Conservation (phyloP, 352 stramenopile genomes). For the Globisporangium echinulatum region DNA sequence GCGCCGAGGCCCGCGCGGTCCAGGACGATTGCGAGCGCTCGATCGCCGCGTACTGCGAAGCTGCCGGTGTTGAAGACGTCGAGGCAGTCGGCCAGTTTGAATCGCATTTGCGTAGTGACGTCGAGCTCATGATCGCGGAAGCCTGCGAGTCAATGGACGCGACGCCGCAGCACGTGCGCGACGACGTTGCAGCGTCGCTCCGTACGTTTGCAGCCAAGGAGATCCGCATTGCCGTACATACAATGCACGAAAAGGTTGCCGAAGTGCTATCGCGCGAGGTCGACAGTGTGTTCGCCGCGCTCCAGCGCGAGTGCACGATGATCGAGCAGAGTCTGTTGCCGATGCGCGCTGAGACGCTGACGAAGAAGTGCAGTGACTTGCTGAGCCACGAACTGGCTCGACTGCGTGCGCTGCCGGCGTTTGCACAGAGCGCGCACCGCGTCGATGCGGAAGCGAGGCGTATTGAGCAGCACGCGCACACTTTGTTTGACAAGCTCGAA, state of each 20-base stretch:
- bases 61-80: slow-evolving; percentile 50
- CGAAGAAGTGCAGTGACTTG: slow-evolving; percentile 42
- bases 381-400: slow-evolving; percentile 38
- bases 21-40: slow-evolving; percentile 55
- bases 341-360: slow-evolving; percentile 46
- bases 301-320: slow-evolving; percentile 44
- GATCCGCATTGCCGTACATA: slow-evolving; percentile 58
- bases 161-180: slow-evolving; percentile 40
- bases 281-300: slow-evolving; percentile 41
- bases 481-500: slow-evolving; percentile 71
- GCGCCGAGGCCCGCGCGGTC: slow-evolving; percentile 56
- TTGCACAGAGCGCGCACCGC: slow-evolving; percentile 34
- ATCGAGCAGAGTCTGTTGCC: slow-evolving; percentile 58
- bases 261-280: slow-evolving; percentile 44
- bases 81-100: slow-evolving; percentile 53
- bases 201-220: slow-evolving; percentile 52
- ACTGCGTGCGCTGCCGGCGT: slow-evolving; percentile 41
- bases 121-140: slow-evolving; percentile 50
- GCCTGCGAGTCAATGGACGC: slow-evolving; percentile 43
- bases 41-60: slow-evolving; percentile 65
- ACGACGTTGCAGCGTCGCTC: slow-evolving; percentile 55
- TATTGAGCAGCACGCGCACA: slow-evolving; percentile 45
- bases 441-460: slow-evolving; percentile 51
- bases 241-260: slow-evolving; percentile 64
- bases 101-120: slow-evolving; percentile 41